Evolutionary conservation across 1,139 yeast genomes (phyloP), one percentile per base, ranked within the genome.

Genomic region (Suhomyces ambrosiae): DNA sequence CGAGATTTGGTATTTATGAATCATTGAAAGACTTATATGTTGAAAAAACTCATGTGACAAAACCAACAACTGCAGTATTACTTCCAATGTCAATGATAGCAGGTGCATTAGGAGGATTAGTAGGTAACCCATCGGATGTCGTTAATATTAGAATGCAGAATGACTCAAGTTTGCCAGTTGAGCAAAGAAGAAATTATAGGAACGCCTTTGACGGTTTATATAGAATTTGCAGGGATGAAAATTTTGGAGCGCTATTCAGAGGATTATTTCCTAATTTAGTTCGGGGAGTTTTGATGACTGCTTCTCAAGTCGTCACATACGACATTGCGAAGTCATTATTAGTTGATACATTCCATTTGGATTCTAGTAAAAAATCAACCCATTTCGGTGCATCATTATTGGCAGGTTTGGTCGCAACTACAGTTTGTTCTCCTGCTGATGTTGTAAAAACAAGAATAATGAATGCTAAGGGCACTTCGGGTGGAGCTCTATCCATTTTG

Each of bases 81-180:
- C 68, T 87, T 41, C 90, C 92, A 10, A 72, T 83, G 64, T 86
- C 95, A 5, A 86, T 87, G 94, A 49, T 84, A 12, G 80, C 92
- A 7, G 96, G 96, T 33, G 86, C 83, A 18, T 61, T 81, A 38
- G 96, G 96, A 40, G 95, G 95, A 7, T 63, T 86, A 24, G 82
- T 86, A 2, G 96, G 96, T 18, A 88, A 87, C 54, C 95, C 96
- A 2, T 80, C 94, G 2, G 96, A 88, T 60, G 85, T 88, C 16
- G 88, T 86, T 29, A 88, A 88, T 52, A 85, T 88, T 45, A 76
- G 96, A 60, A 88, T 88, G 96, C 96, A 88, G 61, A 88, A 87
- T 59, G 96, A 88, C 55, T 77, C 84, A 5, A 65, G 89, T 0
- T 69, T 86, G 44, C 86, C 92, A 3, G 40, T 63, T 4, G 81